Base-by-base conservation (phyloP, 768 basidiomycete species). In the Lentinula boryana region DNA sequence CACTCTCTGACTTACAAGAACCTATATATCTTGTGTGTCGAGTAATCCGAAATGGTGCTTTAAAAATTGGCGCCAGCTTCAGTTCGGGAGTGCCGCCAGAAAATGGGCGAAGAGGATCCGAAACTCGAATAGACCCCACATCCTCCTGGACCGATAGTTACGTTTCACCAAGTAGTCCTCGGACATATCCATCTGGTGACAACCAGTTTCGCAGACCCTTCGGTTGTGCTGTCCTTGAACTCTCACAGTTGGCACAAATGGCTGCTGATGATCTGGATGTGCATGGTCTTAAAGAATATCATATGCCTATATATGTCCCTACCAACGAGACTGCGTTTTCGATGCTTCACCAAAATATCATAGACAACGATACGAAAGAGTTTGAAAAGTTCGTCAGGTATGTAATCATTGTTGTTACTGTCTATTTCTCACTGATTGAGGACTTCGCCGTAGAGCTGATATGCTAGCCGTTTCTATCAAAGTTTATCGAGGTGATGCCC, bases 261-360 rank as follows among this genome's bases (percentile, higher is more conserved):
- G 76, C 82, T 2, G 74, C 78, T 0, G 91, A 93, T 38, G 81
- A 84, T 54, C 66, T 75, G 13, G 88, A 91, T 62, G 79, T 86
- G 1, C 83, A 85, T 5, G 74, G 84, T 1, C 79, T 86, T 18
- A 80, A 81, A 60, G 95, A 98, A 70, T 81, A 91, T 68, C 82
- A 83, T 0, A 93, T 98, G 87, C 89, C 91, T 1, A 97, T 98
- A 56, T 95, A 83, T 66, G 80, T 87, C 1, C 91, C 96, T 0
- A 80, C 80, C 4, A 89, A 89, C 66, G 96, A 98, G 69, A 82
- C 85, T 5, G 79, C 86, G 27, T 97, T 97, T 69, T 93, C 94
- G 2, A 96, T 89, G 79, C 81, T 98, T 41, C 96, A 98, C 73
- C 94, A 98, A 72, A 93, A 94, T 68, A 91, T 98, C 69, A 92